phyloP scores from a whole-genome alignment of 2,329 filamentous ascomycete species.

The Ceratocystis cubensis region DNA sequence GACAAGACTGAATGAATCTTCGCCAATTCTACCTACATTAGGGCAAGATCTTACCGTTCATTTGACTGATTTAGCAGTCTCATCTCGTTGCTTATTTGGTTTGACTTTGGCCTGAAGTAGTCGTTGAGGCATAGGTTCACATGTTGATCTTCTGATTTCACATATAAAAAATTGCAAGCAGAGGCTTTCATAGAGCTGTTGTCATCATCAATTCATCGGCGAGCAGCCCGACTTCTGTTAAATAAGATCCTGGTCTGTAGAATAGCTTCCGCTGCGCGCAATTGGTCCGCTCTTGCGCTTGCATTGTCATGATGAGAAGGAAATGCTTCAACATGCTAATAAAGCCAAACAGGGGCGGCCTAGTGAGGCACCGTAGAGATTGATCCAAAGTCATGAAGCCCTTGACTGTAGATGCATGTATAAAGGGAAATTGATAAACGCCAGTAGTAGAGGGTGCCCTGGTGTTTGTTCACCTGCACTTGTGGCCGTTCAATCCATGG shows the following conservation, averaged over 20 bases:
- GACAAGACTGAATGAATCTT: too few species aligned
- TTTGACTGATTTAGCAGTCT: too few species aligned
- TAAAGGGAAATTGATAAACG: background rate
- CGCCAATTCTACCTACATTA: too few species aligned
- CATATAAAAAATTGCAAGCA: too few species aligned
- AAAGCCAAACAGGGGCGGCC: background rate
- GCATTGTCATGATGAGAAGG: background rate
- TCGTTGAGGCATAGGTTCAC: background rate
- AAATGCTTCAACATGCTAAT: background rate
- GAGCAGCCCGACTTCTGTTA: conserved; percentile 16
- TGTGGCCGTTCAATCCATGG: background rate
- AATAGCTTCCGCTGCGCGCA: conserved; percentile 5
- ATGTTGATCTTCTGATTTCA: background rate
- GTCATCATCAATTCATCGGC: conserved; percentile 16
- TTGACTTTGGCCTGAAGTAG: background rate
- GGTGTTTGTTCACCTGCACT: background rate
- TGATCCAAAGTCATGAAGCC: background rate
- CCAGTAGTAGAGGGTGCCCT: background rate
- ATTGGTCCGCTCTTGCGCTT: background rate
- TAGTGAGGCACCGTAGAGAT: background rate
- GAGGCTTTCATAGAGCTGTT: background rate
- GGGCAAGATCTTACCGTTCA: too few species aligned
- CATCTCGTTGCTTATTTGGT: too few species aligned
- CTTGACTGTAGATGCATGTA: background rate
- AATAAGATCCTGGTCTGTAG: conserved; percentile 17